A percentile compares a stretch with the other conserved stretches of the same genome.
Conservation (phyloP, 2,329 filamentous ascomycete genomes). For the Diaporthe amygdali region DNA sequence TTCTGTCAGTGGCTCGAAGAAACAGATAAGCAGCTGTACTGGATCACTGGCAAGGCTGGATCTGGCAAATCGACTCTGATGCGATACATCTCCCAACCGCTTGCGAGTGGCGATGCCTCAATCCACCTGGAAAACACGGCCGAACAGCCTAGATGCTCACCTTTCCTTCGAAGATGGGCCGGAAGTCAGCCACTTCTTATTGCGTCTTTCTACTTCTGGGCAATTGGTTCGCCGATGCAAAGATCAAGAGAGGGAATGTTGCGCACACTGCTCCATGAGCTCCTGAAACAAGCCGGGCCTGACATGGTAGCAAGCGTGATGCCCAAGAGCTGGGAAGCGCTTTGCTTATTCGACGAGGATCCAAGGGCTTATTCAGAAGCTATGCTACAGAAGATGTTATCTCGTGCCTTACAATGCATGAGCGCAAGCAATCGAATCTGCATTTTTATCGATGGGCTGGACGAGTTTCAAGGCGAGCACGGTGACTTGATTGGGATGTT, state of each 20-base stretch:
- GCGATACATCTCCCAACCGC: not conserved
- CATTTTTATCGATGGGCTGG: not conserved
- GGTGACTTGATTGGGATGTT: not conserved
- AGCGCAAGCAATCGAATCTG: not conserved
- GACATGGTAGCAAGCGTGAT: not conserved
- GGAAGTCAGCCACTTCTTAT: not conserved
- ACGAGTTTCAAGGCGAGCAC: not conserved
- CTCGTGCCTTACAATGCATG: not conserved
- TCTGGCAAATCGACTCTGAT: not conserved
- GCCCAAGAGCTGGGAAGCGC: not conserved
- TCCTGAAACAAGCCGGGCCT: not conserved
- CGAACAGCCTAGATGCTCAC: not conserved
- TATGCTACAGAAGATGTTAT: not conserved
- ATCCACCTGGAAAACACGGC: not conserved
- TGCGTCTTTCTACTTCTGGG: not conserved
- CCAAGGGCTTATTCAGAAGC: not conserved
- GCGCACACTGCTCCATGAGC: not conserved
- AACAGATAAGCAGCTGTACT: not conserved
- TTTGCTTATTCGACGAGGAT: not conserved
- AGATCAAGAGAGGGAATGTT: not conserved
- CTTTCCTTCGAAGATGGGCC: not conserved
- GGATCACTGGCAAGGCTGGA: conserved; percentile 5
- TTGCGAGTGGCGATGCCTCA: not conserved
- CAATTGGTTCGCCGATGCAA: not conserved
- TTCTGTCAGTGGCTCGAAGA: not conserved